These are phyloP conservation scores for Aristolochia fimbriata DNA, from an alignment of 164 flowering plant species.

Conservation along the genomic window DNA sequence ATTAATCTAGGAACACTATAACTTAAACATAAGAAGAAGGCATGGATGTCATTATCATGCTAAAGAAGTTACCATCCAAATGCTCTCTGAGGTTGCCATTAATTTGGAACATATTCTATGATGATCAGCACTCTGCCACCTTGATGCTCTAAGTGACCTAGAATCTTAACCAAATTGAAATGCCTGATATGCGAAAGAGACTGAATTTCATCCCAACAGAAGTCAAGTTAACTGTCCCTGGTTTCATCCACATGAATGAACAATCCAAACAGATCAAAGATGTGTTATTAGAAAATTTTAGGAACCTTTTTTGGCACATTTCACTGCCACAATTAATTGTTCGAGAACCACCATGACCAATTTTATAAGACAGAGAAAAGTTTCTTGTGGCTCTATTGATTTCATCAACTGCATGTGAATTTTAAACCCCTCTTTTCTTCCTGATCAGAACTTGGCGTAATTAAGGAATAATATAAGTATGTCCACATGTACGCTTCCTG, in stretches of 20 bases:
- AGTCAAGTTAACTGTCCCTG: background rate
- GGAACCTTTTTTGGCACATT: conserved; percentile 93
- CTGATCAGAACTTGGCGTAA: conserved; percentile 30
- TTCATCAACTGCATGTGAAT: conserved; percentile 59
- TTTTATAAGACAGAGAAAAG: conserved; percentile 65
- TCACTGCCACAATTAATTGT: conserved; percentile 70
- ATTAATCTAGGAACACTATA: no score
- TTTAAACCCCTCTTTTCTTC: conserved; percentile 34
- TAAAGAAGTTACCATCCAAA: conserved; percentile 54
- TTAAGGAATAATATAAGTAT: conserved; percentile 19
- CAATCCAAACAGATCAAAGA: background rate
- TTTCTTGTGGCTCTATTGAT: conserved; percentile 61
- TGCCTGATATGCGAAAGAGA: conserved; percentile 69
- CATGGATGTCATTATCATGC: background rate
- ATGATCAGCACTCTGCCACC: conserved; percentile 79
- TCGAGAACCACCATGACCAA: conserved; percentile 96
- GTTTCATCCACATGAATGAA: conserved; percentile 1
- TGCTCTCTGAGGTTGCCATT: conserved; percentile 95
- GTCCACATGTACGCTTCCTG: conserved; percentile 22
- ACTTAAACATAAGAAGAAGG: no score
- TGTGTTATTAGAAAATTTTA: background rate
- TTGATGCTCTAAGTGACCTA: conserved; percentile 59
- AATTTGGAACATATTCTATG: conserved; percentile 80
- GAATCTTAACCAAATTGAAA: conserved; percentile 67
- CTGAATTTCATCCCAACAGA: conserved; percentile 40